Base-by-base conservation (phyloP, 2,329 filamentous ascomycete species). In the Hymenoscyphus albidus region DNA sequence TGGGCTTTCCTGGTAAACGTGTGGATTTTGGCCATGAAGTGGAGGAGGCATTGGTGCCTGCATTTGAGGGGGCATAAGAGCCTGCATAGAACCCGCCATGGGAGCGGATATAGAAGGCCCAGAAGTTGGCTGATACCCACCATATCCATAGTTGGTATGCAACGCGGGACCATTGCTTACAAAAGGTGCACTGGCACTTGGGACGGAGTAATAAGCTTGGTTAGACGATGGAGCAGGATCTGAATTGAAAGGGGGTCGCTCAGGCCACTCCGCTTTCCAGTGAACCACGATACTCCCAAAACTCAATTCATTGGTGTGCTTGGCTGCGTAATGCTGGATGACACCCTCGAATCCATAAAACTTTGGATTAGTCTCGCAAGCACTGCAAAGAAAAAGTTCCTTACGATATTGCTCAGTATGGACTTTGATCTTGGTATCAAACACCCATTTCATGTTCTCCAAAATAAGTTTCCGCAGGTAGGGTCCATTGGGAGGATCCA, bases 371-470 rank as follows among this genome's bases (percentile, higher is more conserved):
- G 80, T 80, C 58, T 88, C 84, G 74, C 90, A 93, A 38, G 81
- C 84, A 70, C 86, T 87, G 78, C 91, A 95, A 64, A 90, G 82
- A 75, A 95, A 95, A 10, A 93, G 78, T 63, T 93, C 90, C 72
- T 87, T 90, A 70, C 86, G 82, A 70, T 83, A 82, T 57, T 80
- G 77, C 67, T 92, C 88, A 2, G 88, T 91, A 62, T 86, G 77
- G 31, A 86, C 85, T 72, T 87, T 91, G 73, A 95, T 82, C 74
- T 92, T 93, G 69, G 85, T 85, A 72, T 93, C 90, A 74, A 90
- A 93, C 38, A 93, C 80, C 86, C 89, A 94, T 76, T 90, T 93
- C 90, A 95, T 93, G 72, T 93, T 92, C 73, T 94, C 91, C 69
- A 95, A 78, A 0, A 88, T 90, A 61, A 94, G 79, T 72, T 83